Conservation (phyloP, 345 rosid species). For the Syzygium oleosum region DNA sequence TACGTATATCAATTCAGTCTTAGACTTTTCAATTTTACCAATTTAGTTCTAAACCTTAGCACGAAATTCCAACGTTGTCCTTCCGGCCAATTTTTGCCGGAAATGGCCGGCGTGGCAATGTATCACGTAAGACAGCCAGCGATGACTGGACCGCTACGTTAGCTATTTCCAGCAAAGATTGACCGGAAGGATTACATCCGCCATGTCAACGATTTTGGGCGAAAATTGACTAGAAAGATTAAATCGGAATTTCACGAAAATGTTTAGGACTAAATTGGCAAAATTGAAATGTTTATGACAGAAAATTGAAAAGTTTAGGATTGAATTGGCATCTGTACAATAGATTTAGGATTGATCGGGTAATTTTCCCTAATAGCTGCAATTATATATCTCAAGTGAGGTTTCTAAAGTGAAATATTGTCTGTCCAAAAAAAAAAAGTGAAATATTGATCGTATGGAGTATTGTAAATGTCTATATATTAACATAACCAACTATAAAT, state of each 20-base stretch:
- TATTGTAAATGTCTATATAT: background rate
- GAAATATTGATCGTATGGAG: background rate
- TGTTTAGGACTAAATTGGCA: background rate
- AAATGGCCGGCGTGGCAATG: accelerated
- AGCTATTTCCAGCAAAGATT: background rate
- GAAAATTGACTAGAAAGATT: background rate
- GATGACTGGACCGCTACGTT: accelerated
- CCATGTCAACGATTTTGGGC: too few species aligned
- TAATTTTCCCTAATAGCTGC: background rate
- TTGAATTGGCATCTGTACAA: background rate
- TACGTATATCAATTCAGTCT: background rate
- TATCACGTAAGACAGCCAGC: background rate
- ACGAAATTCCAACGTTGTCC: background rate
- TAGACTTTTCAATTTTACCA: background rate
- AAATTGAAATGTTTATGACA: background rate
- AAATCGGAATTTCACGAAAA: background rate
- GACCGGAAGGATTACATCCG: background rate
- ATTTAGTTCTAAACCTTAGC: background rate
- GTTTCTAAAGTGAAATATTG: background rate
- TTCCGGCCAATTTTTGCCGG: background rate
- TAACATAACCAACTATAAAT: background rate
- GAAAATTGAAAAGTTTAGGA: background rate
- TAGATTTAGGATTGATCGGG: background rate
- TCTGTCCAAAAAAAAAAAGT: too few species aligned
- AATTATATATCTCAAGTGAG: background rate